Base-by-base conservation (phyloP, 805 yeast genomes). In the Zygosaccharomyces bisporus region DNA sequence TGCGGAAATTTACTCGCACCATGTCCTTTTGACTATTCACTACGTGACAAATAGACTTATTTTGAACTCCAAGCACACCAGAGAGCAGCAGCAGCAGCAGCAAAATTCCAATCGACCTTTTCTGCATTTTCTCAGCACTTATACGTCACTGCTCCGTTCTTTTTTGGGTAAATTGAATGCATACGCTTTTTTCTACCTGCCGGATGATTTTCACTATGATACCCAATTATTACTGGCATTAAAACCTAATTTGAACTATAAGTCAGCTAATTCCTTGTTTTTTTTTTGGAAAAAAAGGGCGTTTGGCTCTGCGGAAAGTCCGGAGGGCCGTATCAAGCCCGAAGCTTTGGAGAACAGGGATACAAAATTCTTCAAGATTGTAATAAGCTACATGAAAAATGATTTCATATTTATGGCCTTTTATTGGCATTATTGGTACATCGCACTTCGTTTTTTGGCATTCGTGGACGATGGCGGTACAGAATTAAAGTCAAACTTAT, bases 401-500 rank as follows among this genome's bases (percentile, higher is more conserved):
- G 61, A 60, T 43, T 38, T 50, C 4, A 46, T 56, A 7, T 60
- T 60, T 29, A 41, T 51, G 33, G 55, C 61, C 14, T 64, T 64
- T 43, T 57, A 60, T 38, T 64, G 61, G 60, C 63, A 64, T 46
- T 63, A 59, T 46, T 63, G 66, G 66, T 49, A 46, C 33, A 59
- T 62, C 12, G 46, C 57, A 9, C 34, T 58, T 14, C 44, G 43
- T 6, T 42, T 29, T 12, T 34, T 47, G 10, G 25, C 50, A 9
- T 16, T 38, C 16, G 14, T 13, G 1, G 34, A 44, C 29, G 32
- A 25, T n/a, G 14, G 36, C 20, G 25, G 27, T 21, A 18, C 35
- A 6, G 43, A 47, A 9, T n/a, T 35, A 17, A 44, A 37, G 18
- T 12, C 41, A 8, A 33, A 37, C 18, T 21, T 48, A 13, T 38